Percentiles rank a stretch among this genome's conserved stretches.
These are phyloP conservation scores for Prosopis cineraria DNA, from an alignment of 306 rosid genomes.

Conservation along the genomic window DNA sequence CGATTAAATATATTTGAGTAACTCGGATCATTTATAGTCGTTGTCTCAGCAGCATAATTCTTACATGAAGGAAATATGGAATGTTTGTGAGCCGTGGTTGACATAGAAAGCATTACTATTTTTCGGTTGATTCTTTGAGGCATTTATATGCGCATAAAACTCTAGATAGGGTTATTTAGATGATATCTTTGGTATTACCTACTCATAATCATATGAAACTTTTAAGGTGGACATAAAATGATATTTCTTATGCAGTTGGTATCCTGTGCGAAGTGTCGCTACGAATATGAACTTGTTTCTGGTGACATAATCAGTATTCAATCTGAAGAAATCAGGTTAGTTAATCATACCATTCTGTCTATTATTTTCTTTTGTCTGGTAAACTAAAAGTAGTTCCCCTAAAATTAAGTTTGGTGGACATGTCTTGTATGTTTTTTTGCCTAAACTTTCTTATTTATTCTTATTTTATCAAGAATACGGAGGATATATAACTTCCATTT, in stretches of 20 bases:
- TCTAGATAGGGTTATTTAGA: slow-evolving; percentile 10
- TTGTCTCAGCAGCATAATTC: slow-evolving; percentile 15
- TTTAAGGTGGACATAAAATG: slow-evolving; percentile 11
- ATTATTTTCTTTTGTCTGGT: slow-evolving; percentile 16
- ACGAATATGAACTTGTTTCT: slow-evolving; percentile 88
- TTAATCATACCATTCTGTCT: slow-evolving; percentile 33
- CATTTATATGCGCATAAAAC: neutral
- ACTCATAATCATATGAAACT: neutral
- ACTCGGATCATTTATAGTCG: slow-evolving; percentile 4
- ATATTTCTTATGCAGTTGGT: slow-evolving; percentile 66
- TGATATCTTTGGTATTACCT: slow-evolving; percentile 1
- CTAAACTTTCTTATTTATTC: neutral
- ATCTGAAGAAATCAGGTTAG: slow-evolving; percentile 97
- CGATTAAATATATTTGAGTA: neutral
- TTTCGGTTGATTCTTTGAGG: neutral
- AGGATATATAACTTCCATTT: neutral
- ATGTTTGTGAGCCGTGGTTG: slow-evolving; percentile 18
- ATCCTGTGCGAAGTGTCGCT: slow-evolving; percentile 92
- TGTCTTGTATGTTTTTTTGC: neutral
- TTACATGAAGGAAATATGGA: neutral
- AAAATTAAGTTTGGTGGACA: slow-evolving; percentile 3
- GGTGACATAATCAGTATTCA: slow-evolving; percentile 75
- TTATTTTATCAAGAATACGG: neutral
- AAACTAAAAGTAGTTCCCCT: neutral
- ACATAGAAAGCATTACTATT: slow-evolving; percentile 17